Percentiles rank a stretch among this genome's conserved stretches.
Conservation (phyloP, 768 basidiomycete species). For the Inosperma sp. region DNA sequence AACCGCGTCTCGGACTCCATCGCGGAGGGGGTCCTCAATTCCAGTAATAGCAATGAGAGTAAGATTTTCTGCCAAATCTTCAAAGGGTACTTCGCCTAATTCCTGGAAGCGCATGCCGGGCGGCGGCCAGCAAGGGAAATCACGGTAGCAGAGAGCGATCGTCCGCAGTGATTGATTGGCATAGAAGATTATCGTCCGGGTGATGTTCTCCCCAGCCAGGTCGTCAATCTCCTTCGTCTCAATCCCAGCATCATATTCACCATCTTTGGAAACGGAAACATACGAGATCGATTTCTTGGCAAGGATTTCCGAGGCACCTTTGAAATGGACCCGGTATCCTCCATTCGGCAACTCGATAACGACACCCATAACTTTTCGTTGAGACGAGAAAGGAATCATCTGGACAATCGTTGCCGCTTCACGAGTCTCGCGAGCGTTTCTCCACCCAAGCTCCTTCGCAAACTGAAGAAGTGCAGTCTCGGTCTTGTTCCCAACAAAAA, state of each 20-base stretch:
- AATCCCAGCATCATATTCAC: conserved; percentile 32
- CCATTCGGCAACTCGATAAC: conserved; percentile 61
- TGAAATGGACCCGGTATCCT: conserved; percentile 68
- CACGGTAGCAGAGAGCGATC: conserved; percentile 89
- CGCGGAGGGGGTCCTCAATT: conserved; percentile 93
- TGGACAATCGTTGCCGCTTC: conserved; percentile 62
- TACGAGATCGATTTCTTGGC: conserved; percentile 70
- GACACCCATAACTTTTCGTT: conserved; percentile 92
- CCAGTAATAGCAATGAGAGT: conserved; percentile 88
- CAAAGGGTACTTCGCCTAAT: conserved; percentile 61
- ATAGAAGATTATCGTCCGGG: conserved; percentile 93
- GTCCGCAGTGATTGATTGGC: conserved; percentile 95
- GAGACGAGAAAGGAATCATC: conserved; percentile 91
- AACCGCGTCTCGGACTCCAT: conserved; percentile 87
- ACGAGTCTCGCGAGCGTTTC: conserved; percentile 61
- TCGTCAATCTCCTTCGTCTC: conserved; percentile 60
- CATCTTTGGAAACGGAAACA: conserved; percentile 56
- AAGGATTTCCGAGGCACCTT: conserved; percentile 93
- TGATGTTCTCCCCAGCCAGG: conserved; percentile 75
- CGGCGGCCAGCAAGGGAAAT: conserved; percentile 86
- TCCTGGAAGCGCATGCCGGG: conserved; percentile 34
- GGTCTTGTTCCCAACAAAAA: conserved; percentile 91
- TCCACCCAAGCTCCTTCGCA: conserved; percentile 77
- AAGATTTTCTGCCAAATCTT: conserved; percentile 62
- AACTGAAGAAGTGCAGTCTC: conserved; percentile 89